A percentile compares a stretch with the other conserved stretches of the same genome.
Conservation (phyloP, 1,139 yeast species). For the Geotrichum carabidarum region DNA sequence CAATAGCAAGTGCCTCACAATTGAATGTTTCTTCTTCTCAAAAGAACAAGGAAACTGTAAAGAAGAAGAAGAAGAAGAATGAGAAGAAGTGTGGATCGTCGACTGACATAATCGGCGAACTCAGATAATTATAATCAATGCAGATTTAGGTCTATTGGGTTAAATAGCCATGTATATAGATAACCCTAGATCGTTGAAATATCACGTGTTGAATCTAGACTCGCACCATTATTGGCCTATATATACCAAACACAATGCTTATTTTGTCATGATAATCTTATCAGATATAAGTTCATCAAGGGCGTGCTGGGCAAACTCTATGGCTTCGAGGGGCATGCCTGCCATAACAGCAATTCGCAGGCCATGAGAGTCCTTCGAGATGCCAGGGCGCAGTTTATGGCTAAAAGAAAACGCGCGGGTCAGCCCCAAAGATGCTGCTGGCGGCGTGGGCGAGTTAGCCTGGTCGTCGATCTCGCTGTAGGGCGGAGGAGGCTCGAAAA, state of each 20-base stretch:
- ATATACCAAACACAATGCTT: background rate
- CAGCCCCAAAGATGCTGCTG: background rate
- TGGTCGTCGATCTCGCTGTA: background rate
- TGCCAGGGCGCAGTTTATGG: constrained; percentile 64
- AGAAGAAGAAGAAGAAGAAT: too few relatives aligned
- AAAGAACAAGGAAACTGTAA: too few relatives aligned
- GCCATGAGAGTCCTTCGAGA: constrained; percentile 75
- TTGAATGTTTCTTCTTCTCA: too few relatives aligned
- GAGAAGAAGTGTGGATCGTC: too few relatives aligned
- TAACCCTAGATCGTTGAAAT: too few relatives aligned
- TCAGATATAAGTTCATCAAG: background rate
- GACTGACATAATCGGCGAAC: too few relatives aligned
- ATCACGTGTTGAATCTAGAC: too few relatives aligned
- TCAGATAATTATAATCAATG: too few relatives aligned
- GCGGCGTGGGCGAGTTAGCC: background rate
- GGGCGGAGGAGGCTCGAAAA: constrained; percentile 19
- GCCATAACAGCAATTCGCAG: constrained; percentile 59
- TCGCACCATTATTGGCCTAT: too few relatives aligned
- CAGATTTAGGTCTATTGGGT: too few relatives aligned
- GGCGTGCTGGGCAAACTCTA: constrained; percentile 36
- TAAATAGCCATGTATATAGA: too few relatives aligned
- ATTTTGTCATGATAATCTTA: background rate
- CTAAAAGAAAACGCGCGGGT: constrained; percentile 42
- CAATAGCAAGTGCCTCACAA: too few relatives aligned
- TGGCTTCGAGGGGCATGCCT: constrained; percentile 67